phyloP scores from a whole-genome alignment of 2,329 filamentous ascomycete genomes.

The Penicillium paneum region DNA sequence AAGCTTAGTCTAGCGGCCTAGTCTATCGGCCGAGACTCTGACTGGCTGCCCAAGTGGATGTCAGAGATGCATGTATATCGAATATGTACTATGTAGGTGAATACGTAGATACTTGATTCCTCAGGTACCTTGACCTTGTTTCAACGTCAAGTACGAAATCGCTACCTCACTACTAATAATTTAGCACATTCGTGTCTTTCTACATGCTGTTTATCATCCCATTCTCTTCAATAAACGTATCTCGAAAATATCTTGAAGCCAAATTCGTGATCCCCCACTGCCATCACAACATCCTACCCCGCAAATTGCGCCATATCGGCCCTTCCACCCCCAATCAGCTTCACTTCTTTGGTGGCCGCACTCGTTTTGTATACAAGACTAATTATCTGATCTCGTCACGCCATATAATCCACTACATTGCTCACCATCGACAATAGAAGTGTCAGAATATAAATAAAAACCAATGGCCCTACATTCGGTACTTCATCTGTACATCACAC shows the following conservation, averaged over 20 bases:
- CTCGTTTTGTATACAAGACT: neutral
- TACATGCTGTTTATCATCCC: too few species aligned
- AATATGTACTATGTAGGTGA: neutral
- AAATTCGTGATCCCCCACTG: slow-evolving; percentile 9
- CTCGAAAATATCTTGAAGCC: neutral
- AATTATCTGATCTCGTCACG: slow-evolving; percentile 21
- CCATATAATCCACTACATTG: slow-evolving; percentile 29
- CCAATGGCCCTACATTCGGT: neutral
- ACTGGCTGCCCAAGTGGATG: neutral
- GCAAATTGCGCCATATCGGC: slow-evolving; percentile 31
- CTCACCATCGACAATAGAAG: slow-evolving; percentile 11
- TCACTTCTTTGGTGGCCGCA: neutral
- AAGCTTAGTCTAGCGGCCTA: neutral
- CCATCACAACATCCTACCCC: slow-evolving; percentile 28
- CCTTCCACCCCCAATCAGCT: slow-evolving; percentile 17
- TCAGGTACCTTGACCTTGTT: neutral
- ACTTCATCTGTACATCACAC: neutral
- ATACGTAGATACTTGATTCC: neutral
- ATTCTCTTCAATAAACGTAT: neutral
- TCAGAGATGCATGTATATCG: neutral
- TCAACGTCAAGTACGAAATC: neutral
- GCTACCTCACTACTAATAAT: neutral
- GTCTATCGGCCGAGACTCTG: slow-evolving; percentile 1
- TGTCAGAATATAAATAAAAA: slow-evolving; percentile 15
- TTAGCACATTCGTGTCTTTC: neutral